These are phyloP conservation scores for Physcia stellaris DNA, from an alignment of 495 filamentous ascomycete species.

Conservation along the genomic window DNA sequence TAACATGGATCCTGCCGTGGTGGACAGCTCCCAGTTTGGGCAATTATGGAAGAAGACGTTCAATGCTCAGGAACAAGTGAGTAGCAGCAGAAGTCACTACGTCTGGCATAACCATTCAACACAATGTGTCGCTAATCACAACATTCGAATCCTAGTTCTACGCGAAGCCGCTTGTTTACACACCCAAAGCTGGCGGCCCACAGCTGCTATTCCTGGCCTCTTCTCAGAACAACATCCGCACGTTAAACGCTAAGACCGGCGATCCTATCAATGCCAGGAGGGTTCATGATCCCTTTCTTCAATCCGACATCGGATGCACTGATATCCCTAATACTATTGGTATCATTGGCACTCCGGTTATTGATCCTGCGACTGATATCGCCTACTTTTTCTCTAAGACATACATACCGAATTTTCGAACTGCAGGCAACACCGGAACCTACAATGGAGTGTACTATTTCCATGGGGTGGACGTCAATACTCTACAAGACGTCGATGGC, in stretches of 20 bases:
- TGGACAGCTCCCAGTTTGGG: conserved; percentile 22
- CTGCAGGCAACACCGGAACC: conserved; percentile 9
- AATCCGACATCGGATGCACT: conserved; percentile 24
- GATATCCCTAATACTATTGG: conserved; percentile 26
- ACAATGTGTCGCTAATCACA: too few species aligned
- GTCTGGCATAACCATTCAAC: too few species aligned
- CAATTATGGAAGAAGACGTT: conserved; percentile 19
- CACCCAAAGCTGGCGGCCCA: conserved; percentile 16
- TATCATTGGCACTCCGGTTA: conserved; percentile 25
- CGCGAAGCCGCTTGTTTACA: conserved; percentile 32
- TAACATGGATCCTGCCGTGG: conserved; percentile 30
- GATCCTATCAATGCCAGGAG: conserved; percentile 17
- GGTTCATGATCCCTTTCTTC: conserved; percentile 22
- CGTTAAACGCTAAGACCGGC: conserved; percentile 25
- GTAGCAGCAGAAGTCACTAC: too few species aligned
- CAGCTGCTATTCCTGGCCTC: conserved; percentile 30
- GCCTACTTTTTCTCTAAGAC: conserved; percentile 28
- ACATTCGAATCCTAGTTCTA: too few species aligned
- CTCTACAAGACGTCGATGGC: conserved; percentile 19
- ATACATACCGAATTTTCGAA: conserved; percentile 17
- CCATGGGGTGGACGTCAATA: conserved; percentile 23
- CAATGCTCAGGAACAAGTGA: conserved; percentile 16
- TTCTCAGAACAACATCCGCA: conserved; percentile 23
- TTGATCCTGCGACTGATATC: conserved; percentile 23
- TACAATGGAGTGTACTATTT: conserved; percentile 22